Evolutionary conservation across 2,329 filamentous ascomycete genomes (phyloP), one percentile per base, ranked within the genome.

Genomic region (Fusarium euwallaceae): DNA sequence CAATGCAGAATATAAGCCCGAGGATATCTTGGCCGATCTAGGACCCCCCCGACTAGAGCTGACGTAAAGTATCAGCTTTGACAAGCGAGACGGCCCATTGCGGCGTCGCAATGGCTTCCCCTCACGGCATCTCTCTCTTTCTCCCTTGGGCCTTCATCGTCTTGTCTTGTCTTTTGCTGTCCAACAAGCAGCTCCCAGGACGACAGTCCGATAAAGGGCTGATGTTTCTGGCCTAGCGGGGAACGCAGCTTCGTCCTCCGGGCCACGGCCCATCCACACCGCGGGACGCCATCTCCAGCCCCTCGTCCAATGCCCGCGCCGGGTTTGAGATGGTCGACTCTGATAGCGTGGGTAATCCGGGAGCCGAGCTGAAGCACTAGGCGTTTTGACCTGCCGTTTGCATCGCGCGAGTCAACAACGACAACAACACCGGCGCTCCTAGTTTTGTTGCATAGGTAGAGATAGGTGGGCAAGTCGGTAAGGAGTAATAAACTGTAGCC

Each of bases 211-310:
- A 34, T 34, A 58, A 56, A 56, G 53, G 17, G 34, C 61, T 48
- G 41, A 61, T 61, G 41, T 41, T 48, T 61, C 59, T 12, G 41
- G 59, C n/a, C 20, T 61, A 48, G 39, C 27, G 37, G 20, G n/a
- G 11, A 9, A 61, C 58, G 58, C 37, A 29, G 37, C 22, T 43
- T 17, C 37, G 58, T 61, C 58, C 24, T 20, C 43, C 43, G 59
- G 58, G 36, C 36, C 58, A 61, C 16, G 14, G 4, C 29, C 55
- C 39, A 61, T 45, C 59, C 59, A 61, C 39, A 32, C 24, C 59
- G 39, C 27, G 59, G 41, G 39, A 61, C 59, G 41, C 59, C 41
- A 61, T 61, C 39, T 48, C 20, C n/a, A 61, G 32, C 59, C 59
- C 59, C 59, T 61, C 59, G 41, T 41, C 59, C 37, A 61, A 36